Evolutionary conservation across 2,329 filamentous ascomycete species (phyloP), one percentile per base, ranked within the genome.

Genomic region (Pseudonectria buxi): DNA sequence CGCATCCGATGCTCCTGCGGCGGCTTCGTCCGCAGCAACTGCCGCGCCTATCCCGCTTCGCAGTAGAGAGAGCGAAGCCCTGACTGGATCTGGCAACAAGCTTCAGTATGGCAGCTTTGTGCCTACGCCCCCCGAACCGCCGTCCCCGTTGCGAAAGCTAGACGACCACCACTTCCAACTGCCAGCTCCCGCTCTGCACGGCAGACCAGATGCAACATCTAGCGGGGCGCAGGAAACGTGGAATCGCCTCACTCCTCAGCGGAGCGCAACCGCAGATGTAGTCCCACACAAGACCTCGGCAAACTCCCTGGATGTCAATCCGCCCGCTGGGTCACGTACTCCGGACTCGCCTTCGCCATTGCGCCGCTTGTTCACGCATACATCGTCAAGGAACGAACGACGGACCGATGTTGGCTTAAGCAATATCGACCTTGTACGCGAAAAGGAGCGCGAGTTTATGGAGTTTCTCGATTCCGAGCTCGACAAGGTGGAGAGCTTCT

Each of bases 401-500:
- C 58, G 62, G 58, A 45, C 61, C 47, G 60, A 73, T 36, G 54
- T 64, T 55, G 56, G 64, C 29, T 45, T 69, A 53, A 58, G 69
- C 32, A 59, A 64, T 15, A 54, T 74, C 16, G 72, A 78, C 28
- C 73, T 86, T 26, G 71, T 94, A 4, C 82, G 85, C 29, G 69
- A 80, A 37, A 74, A 79, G 13, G 81, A 94, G 58, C 74, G 73
- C n/a, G 86, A 95, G 11, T 96, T 98, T 55, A 90, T 89, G 58
- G 63, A 69, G 0, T 98, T 92, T 53, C 67, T 98, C 35, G 86
- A 95, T 49, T 67, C 67, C 9, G 84, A 98, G 62, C 68, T 98
- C 11, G 72, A 81, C n/a, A 98, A 96, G 62, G 86, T 98, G 10
- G 89, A 98, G 56, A 64, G 69, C 0, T 98, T 98, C 54, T 96